phyloP scores from a whole-genome alignment of 2,329 filamentous ascomycete genomes.

The Pseudogymnoascus verrucosus region DNA sequence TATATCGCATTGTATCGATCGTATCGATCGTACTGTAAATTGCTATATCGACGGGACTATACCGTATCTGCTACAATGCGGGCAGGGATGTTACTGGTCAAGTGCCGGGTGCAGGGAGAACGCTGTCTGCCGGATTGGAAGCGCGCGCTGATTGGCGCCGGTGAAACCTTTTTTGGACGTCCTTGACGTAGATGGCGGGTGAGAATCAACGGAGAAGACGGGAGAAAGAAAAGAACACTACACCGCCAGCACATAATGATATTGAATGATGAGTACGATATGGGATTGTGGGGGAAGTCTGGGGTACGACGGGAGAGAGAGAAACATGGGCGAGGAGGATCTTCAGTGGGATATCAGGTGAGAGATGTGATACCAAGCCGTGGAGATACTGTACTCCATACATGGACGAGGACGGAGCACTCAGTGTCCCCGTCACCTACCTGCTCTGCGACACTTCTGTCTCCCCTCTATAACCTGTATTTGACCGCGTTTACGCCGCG shows the following conservation, averaged over 20 bases:
- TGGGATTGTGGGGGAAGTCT: too few species aligned
- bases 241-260: not conserved
- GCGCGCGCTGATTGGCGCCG: slow-evolving; percentile 4
- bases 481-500: slow-evolving; percentile 2
- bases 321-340: not conserved
- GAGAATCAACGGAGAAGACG: not conserved
- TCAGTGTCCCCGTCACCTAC: not conserved
- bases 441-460: not conserved
- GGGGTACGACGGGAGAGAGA: not conserved
- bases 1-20: not conserved
- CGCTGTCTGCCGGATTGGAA: not conserved
- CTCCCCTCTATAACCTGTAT: not conserved
- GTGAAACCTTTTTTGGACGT: slow-evolving; percentile 2
- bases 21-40: not conserved
- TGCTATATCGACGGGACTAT: not conserved
- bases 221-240: not conserved
- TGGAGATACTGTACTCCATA: not conserved
- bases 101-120: not conserved
- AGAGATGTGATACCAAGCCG: not conserved
- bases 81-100: not conserved
- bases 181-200: not conserved
- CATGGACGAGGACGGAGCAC: not conserved
- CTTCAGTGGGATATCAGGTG: not conserved
- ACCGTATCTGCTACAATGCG: not conserved
- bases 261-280: not conserved